Base-by-base conservation (phyloP, 805 yeast genomes). In the Wickerhamiella nectarea region DNA sequence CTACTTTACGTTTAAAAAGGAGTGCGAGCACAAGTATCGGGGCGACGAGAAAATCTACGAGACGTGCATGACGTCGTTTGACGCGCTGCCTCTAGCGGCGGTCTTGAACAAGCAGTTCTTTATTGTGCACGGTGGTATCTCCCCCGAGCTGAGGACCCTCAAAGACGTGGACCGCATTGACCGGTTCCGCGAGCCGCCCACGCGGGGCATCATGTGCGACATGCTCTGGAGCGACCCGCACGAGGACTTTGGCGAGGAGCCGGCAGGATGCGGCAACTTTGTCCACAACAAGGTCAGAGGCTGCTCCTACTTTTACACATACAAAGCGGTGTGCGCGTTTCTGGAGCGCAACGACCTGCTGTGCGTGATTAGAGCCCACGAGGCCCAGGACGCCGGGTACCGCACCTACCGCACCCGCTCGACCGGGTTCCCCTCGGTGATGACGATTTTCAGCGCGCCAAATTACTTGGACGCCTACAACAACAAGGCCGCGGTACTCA, bases 311-410 rank as follows among this genome's bases (percentile, higher is more conserved):
- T 84, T 89, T 44, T 89, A 74, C 60, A 77, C 95, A 0, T 91
- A 80, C 60, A 72, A 71, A 38, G 95, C 96, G 0, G 73, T 80
- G 2, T 80, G 91, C 54, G 73, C 73, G 36, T 89, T 89, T 54
- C 66, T 89, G 53, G 80, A 80, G 52, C 68, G 76, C 42, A 89
- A 85, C 34, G 80, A 83, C 18, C 65, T 89, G 29, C 65, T 89
- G 25, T 80, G 86, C n/a, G 74, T 89, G 28, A 84, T 89, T 37
- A 71, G 98, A 46, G 97, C 96, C 1, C 98, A 89, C 61, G 96
- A 89, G 64, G 96, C 96, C 1, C 98, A 89, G 62, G 96, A 89
- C 61, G 87, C 91, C 8, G 98, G 98, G 29, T 89, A 87, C 63
- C 69, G 95, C 58, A 91, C 91, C 84, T 89, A 89, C 64, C 75